Base-by-base conservation (phyloP, 139 green algal genomes). In the Tetraselmis striata region DNA sequence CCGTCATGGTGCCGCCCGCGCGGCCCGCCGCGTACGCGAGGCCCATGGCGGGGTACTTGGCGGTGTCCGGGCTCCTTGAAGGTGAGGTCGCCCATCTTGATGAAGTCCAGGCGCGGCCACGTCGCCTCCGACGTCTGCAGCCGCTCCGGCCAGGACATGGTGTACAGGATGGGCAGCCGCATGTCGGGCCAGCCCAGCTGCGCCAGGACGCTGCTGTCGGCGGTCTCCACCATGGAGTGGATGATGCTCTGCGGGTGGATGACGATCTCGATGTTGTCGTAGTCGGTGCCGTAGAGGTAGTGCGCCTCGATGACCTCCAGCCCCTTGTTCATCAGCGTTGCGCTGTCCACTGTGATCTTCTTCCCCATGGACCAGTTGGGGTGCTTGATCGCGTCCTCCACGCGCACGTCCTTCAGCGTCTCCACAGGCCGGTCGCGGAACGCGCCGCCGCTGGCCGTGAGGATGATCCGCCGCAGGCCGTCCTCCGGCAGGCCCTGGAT, bases 161-260 rank as follows among this genome's bases (percentile, higher is more conserved):
- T 99, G 91, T 98, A 98, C 80, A 99, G 95, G 85, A 99, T 99
- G 75, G 97, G 97, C 81, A 99, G 92, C 1, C 94, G 90, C 97
- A 99, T 99, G 92, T 98, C 95, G 2, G 97, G 97, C 97, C 97
- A 99, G 67, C 97, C 97, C 67, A 98, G 88, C 90, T 98, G 96
- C n/a, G 94, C 97, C 30, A 99, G 87, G 28, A 99, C 94, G 2
- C 91, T 97, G 0, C 90, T 96, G 89, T 99, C 97, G 28, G 90
- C 83, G 0, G 96, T 99, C 89, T 99, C 97, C 32, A 99, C 91
- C 97, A 99, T 99, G 84, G 94, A 98, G 91, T 99, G 97, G 85
- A 99, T 97, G 90, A 99, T 99, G 84, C 90, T 97, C 93, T 99
- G 96, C 11, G 96, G 96, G 90, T 99, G 97, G 83, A 99, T 97